Evolutionary conservation across 805 yeast species (phyloP).

Genomic region (Myxozyma sirexii): DNA sequence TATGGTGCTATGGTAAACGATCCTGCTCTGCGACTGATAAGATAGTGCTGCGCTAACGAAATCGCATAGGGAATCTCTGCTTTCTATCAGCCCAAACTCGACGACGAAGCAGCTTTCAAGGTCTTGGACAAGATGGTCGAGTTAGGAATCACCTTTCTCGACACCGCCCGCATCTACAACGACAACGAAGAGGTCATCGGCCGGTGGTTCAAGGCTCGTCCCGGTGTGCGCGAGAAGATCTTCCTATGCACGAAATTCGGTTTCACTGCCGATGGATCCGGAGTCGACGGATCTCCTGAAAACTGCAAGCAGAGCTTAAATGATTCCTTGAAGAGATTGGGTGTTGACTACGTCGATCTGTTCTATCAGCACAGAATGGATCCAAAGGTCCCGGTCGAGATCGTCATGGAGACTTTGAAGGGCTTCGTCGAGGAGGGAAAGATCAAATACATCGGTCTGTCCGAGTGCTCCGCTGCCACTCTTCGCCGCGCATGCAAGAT

Average conservation of each 20-base stretch:
- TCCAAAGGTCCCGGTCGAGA: conserved; percentile 56
- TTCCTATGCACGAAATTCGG: conserved; percentile 68
- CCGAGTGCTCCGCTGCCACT: conserved; percentile 69
- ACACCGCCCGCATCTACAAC: conserved; percentile 72
- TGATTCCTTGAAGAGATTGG: conserved; percentile 28
- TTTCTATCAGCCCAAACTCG: conserved; percentile 19
- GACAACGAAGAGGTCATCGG: conserved; percentile 58
- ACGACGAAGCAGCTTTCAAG: conserved; percentile 54
- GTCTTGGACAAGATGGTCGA: conserved; percentile 54
- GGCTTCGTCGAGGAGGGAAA: conserved; percentile 64
- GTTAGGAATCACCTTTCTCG: conserved; percentile 55
- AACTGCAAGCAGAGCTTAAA: conserved; percentile 18
- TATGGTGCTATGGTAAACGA: conserved; percentile 27
- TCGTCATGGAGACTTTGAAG: conserved; percentile 57
- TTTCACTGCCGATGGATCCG: conserved; percentile 41
- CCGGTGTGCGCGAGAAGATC: conserved; percentile 43
- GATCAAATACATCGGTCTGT: conserved; percentile 70
- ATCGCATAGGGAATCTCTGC: conserved; percentile 27
- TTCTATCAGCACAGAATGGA: conserved; percentile 79
- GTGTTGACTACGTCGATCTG: conserved; percentile 48
- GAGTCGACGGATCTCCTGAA: conserved; percentile 29
- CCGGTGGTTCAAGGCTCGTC: conserved; percentile 48
- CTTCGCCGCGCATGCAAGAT: conserved; percentile 60
- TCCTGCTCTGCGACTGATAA: conserved; percentile 36
- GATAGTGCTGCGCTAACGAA: no score